Base-by-base conservation (phyloP, 176 grass and related monocot genomes). In the Calamus simplicifolius region DNA sequence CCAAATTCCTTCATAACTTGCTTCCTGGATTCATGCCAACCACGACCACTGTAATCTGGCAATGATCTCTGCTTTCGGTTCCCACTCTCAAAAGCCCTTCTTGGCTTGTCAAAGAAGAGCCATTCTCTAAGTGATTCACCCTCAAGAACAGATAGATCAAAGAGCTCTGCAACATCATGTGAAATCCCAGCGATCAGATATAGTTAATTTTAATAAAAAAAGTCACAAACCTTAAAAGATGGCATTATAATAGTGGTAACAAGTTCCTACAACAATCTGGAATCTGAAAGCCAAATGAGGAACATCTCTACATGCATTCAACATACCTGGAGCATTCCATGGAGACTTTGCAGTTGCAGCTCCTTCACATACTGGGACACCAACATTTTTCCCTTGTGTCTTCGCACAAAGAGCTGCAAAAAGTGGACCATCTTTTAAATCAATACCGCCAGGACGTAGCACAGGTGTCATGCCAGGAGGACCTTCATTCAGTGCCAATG, bases 1-100 rank as follows among this genome's bases (percentile, higher is more conserved):
- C 65, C 65, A 56, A 68, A 68, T 23, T 68, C 65, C 51, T 68
- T 68, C 65, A 68, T 68, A 16, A 68, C 65, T 18, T 68, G 65
- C 14, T 68, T 68, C 52, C 65, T 68, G 15, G 65, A 68, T 68
- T 68, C 65, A 43, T 68, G 65, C 65, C 65, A 68, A 10, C 65
- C 65, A 56, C 65, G 65, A 0, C 65, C 65, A 21, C 52, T 48
- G 65, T 68, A 68, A 68, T 68, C 65, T 21, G 52, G 65, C 26
- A 68, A 43, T 21, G 65, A 68, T 38, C 65, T 30, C 21, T 68
- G 65, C 28, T 68, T 68, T 43, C 65, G 54, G 65, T 68, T 68
- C 29, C 65, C 65, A 56, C 65, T 68, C 65, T 68, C 65, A 12
- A 68, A 68, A 38, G 65, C 65, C 16, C 65, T 68, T 48, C 65